These are phyloP conservation scores for Silene coronaria DNA, from an alignment of 179 eudicot genomes.

Conservation along the genomic window DNA sequence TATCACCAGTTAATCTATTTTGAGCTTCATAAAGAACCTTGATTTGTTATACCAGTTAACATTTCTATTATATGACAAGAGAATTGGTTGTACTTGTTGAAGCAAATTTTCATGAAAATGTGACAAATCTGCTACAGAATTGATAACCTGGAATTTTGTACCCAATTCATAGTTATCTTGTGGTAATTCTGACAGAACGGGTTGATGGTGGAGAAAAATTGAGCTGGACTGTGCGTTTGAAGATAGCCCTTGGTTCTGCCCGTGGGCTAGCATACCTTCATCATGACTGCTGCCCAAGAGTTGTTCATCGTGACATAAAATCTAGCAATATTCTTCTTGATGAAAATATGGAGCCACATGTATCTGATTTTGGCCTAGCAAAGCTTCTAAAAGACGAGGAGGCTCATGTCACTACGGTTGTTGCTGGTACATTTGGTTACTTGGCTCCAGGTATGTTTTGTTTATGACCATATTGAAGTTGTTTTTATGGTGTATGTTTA, in stretches of 20 bases:
- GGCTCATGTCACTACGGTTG: slow-evolving; percentile 90
- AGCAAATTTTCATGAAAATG: neutral
- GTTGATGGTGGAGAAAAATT: slow-evolving; percentile 36
- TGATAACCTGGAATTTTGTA: neutral
- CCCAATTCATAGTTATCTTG: neutral
- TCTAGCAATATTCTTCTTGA: slow-evolving; percentile 93
- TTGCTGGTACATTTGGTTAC: slow-evolving; percentile 96
- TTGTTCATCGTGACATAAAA: slow-evolving; percentile 86
- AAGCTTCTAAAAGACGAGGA: slow-evolving; percentile 92
- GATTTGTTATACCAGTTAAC: neutral
- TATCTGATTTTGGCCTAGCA: slow-evolving; percentile 91
- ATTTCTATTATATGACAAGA: neutral
- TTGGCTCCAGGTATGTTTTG: slow-evolving; percentile 72
- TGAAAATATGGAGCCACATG: slow-evolving; percentile 81
- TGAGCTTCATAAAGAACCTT: neutral
- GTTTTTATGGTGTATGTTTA: neutral
- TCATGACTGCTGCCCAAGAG: slow-evolving; percentile 82
- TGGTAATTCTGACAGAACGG: slow-evolving; percentile 35
- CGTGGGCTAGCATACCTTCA: slow-evolving; percentile 91
- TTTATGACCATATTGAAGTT: neutral
- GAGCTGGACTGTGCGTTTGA: slow-evolving; percentile 69
- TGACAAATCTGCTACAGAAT: neutral
- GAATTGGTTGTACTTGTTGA: neutral
- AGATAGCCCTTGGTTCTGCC: slow-evolving; percentile 80
- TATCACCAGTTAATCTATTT: neutral